Percentiles rank a stretch among this genome's conserved stretches.
Conservation (phyloP, 768 basidiomycete genomes). For the Lentinula sp. region DNA sequence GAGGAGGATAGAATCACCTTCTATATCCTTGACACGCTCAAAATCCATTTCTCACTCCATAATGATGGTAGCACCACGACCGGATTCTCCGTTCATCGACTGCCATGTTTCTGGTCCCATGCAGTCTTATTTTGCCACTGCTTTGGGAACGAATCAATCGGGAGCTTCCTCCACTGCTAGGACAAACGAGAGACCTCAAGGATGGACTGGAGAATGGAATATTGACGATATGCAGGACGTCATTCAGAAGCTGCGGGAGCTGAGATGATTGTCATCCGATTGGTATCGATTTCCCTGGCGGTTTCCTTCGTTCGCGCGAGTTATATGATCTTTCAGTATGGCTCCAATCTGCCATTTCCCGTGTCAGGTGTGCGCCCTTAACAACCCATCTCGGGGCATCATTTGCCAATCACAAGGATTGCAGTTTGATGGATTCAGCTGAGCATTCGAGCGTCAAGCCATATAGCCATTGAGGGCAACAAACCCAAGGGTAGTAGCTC, state of each 20-base stretch:
- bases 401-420: too few species aligned
- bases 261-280: neutral
- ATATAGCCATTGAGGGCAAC: too few species aligned
- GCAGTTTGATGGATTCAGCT: neutral
- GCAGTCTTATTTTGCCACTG: neutral
- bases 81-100: constrained; percentile 7
- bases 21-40: neutral
- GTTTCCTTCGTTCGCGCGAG: neutral
- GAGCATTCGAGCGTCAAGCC: neutral
- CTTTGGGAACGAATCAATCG: neutral
- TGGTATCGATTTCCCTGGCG: neutral
- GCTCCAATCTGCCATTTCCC: neutral
- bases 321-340: neutral
- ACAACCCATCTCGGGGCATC: neutral
- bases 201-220: constrained; percentile 11
- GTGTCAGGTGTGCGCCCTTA: neutral
- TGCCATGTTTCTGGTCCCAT: neutral
- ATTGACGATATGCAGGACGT: constrained; percentile 6
- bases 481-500: too few species aligned
- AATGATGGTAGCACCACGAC: constrained; percentile 1
- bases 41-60: constrained; percentile 4
- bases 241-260: constrained; percentile 3
- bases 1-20: neutral
- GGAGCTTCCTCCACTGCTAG: neutral
- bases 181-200: constrained; percentile 1